Conservation (phyloP, 306 rosid genomes). For the Mimosa pudica region DNA sequence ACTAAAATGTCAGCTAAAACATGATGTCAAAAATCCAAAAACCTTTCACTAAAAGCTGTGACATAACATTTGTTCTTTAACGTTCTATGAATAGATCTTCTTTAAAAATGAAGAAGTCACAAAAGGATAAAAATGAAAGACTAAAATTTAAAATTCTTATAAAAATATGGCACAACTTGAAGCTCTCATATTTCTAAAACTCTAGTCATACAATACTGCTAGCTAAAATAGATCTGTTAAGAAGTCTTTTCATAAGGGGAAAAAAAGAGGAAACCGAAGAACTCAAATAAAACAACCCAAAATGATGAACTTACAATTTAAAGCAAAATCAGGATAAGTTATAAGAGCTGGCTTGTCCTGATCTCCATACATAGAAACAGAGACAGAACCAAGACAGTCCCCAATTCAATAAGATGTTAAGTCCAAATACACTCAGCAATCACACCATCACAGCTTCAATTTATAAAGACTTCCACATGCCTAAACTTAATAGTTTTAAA, state of each 20-base stretch:
- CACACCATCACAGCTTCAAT: too few relatives aligned
- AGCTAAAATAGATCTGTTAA: conserved; percentile 4
- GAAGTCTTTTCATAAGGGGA: not conserved
- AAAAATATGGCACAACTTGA: not conserved
- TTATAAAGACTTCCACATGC: too few relatives aligned
- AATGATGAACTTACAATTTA: conserved; percentile 69
- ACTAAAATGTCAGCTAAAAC: not conserved
- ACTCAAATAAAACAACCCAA: not conserved
- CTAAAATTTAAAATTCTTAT: not conserved
- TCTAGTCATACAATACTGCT: not conserved
- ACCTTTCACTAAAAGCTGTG: not conserved
- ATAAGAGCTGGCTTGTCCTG: conserved; percentile 93
- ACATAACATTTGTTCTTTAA: not conserved
- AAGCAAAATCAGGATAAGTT: conserved; percentile 91
- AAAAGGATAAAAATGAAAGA: not conserved
- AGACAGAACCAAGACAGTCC: too few relatives aligned
- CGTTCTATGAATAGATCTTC: conserved; percentile 7
- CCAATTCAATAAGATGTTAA: too few relatives aligned
- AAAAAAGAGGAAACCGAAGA: not conserved
- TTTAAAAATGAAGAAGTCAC: not conserved
- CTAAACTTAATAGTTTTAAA: too few relatives aligned
- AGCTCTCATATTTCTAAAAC: conserved; percentile 15
- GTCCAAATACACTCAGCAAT: too few relatives aligned
- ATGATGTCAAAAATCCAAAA: conserved; percentile 17
- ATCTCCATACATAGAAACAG: too few relatives aligned